Base-by-base conservation (phyloP, 441 rosid species). In the Macaranga tanarius region DNA sequence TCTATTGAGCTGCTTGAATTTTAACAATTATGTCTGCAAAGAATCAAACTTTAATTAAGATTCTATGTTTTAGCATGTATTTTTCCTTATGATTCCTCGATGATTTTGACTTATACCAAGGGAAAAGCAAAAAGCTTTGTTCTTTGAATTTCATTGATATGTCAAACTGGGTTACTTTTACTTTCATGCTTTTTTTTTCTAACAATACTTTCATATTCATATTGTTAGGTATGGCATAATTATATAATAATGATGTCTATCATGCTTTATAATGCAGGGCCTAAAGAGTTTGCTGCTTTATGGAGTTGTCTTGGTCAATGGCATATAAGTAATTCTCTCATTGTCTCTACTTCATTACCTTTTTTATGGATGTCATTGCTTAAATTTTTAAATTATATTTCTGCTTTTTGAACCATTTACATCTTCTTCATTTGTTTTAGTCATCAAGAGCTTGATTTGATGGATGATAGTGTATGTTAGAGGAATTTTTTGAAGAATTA, bases 261-360 rank as follows among this genome's bases (percentile, higher is more conserved):
- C 51, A 5, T 25, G 31, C 67, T 17, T 77, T 47, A 31, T 23
- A 62, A 74, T 80, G 58, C 83, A 85, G 95, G 91, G 67, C 87
- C 87, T 5, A 68, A 42, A 11, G 97, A 84, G 78, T 90, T 88
- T 81, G 81, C 78, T 60, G 90, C 83, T 65, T 79, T 90, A 47
- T 87, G 93, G 92, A 84, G 75, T 73, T 81, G 91, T 71, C 87
- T 92, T 34, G 88, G 87, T 34, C 89, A 84, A 56, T 88, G 90
- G 92, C 84, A 89, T 62, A 95, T 88, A 71, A 88, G 91, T 78
- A 66, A 40, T 73, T n/a, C 65, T 61, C 63, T 1, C 31, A 42
- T 75, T 45, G 10, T 55, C 4, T 23, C 57, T 60, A 31, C 40
- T 17, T 60, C 23, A 17, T 50, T 13, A 3, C 28, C 17, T 42